A percentile compares a stretch with the other conserved stretches of the same genome.
phyloP scores from a whole-genome alignment of 208 protist species.

The Lotmaria passim region DNA sequence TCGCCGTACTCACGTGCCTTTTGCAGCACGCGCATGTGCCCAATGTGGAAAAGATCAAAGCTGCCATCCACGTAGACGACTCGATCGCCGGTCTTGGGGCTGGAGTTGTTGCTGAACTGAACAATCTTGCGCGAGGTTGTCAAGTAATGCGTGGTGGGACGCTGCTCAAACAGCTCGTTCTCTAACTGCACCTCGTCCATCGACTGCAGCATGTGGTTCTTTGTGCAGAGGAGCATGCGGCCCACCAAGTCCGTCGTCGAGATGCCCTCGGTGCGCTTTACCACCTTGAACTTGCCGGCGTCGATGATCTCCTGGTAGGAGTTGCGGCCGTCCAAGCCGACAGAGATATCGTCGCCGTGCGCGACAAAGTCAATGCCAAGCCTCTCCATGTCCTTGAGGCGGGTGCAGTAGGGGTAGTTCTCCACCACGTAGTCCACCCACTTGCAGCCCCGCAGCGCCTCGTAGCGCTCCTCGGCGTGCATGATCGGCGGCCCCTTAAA shows the following conservation, averaged over 20 bases:
- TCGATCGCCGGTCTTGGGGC: conserved; percentile 74
- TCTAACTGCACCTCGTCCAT: conserved; percentile 56
- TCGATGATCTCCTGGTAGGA: conserved; percentile 96
- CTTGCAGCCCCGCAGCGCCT: conserved; percentile 96
- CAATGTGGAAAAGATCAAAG: conserved; percentile 98
- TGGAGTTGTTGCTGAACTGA: conserved; percentile 95
- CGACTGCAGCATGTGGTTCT: conserved; percentile 58
- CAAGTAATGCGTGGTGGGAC: conserved; percentile 60
- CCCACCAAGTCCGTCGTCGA: conserved; percentile 98
- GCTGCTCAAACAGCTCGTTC: conserved; percentile 24
- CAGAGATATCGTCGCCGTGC: conserved; percentile 98
- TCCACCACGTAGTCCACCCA: conserved; percentile 98
- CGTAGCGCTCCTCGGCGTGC: conserved; percentile 95
- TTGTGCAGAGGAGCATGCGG: conserved; percentile 96
- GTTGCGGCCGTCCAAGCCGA: conserved; percentile 94
- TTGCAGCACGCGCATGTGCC: conserved; percentile 95
- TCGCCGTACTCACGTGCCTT: conserved; percentile 92
- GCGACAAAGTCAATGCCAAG: conserved; percentile 96
- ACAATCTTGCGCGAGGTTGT: conserved; percentile 95
- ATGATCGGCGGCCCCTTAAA: conserved; percentile 98
- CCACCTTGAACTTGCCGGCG: conserved; percentile 86
- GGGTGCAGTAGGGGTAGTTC: conserved; percentile 94
- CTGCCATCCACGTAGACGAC: conserved; percentile 98
- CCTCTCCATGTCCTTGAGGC: conserved; percentile 91
- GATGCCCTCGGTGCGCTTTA: conserved; percentile 96